Evolutionary conservation across 1,284 basidiomycete genomes (phyloP), one percentile per base, ranked within the genome.

Genomic region (Taiwanofungus camphoratus): DNA sequence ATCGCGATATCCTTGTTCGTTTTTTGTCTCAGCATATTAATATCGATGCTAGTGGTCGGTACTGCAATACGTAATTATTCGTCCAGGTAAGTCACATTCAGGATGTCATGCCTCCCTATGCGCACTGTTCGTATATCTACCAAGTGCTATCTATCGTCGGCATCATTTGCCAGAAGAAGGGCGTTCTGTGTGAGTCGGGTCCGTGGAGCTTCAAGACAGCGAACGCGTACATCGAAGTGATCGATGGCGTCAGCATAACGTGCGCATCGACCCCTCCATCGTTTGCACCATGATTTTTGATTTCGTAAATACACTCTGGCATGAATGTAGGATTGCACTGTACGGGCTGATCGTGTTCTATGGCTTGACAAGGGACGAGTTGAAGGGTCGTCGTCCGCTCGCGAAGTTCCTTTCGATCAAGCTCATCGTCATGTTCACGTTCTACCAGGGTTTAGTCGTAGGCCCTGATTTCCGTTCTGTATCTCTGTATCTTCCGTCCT

Each of bases 381-480:
- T 94, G 5, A 67, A 62, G 43, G 87, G 82, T 15, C 71, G 77
- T n/a, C 72, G 81, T 21, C 92, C 91, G 13, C 67, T 93, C 22
- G 77, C 85, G 12, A 92, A 92, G 64, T 92, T 92, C 60, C 54
- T 90, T 48, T 66, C 76, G 8, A 91, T 90, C 69, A 93, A 92
- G 64, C 65, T 91, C 24, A 88, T 90, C 45, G 85, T 92, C 39
- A 84, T 92, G 77, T 82, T 86, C 57, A 89, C 87, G 1, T 89
- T 87, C 59, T 90, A 89, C 59, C 86, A 89, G 51, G 67, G 72
- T 0, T 83, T 88, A 50, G 64, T 88, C 29, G 84, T 87, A 54
- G 45, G 82, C 67, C 9, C 9, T 27, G 9, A 22, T 35, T 36
- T 23, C 22, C 22, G 12, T 7, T n/a, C 19, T 24, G 19, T 7